Evolutionary conservation across 306 rosid species (phyloP).

Genomic region (Dalbergia cochinchinensis): DNA sequence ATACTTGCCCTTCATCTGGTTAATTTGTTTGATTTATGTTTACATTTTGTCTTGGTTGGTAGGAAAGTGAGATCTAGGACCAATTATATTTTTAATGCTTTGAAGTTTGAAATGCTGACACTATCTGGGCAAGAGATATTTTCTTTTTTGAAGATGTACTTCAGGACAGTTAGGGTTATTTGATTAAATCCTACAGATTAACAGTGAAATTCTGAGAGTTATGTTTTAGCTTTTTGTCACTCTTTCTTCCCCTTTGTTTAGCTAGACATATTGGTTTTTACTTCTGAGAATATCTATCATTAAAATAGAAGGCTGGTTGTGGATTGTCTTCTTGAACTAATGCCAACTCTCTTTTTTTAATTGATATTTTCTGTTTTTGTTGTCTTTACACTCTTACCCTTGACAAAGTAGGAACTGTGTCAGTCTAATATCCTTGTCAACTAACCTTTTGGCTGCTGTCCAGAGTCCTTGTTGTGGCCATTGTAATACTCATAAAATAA

Average conservation of each 20-base stretch:
- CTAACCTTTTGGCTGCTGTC: constrained; percentile 10
- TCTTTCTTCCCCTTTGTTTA: constrained; percentile 7
- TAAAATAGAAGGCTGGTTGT: background rate
- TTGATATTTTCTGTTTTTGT: background rate
- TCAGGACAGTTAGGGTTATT: constrained; percentile 5
- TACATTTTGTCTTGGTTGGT: constrained; percentile 21
- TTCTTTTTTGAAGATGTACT: constrained; percentile 13
- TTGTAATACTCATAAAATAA: background rate
- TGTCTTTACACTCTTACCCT: background rate
- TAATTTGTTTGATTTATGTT: constrained; percentile 29
- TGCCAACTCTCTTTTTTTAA: background rate
- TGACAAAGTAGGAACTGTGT: constrained; percentile 11
- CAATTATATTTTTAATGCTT: background rate
- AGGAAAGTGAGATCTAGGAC: constrained; percentile 9
- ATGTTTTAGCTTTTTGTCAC: background rate
- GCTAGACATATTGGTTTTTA: background rate
- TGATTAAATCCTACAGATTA: constrained; percentile 12
- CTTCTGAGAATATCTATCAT: background rate
- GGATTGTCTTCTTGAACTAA: constrained; percentile 21
- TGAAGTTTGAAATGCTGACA: constrained; percentile 1
- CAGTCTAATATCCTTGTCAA: background rate
- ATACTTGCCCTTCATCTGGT: background rate
- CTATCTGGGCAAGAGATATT: constrained; percentile 5
- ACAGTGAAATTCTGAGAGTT: constrained; percentile 22
- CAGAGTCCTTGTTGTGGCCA: constrained; percentile 3